Evolutionary conservation across 2,329 filamentous ascomycete species (phyloP).

Genomic region (Chrysosporium keratinophilum): DNA sequence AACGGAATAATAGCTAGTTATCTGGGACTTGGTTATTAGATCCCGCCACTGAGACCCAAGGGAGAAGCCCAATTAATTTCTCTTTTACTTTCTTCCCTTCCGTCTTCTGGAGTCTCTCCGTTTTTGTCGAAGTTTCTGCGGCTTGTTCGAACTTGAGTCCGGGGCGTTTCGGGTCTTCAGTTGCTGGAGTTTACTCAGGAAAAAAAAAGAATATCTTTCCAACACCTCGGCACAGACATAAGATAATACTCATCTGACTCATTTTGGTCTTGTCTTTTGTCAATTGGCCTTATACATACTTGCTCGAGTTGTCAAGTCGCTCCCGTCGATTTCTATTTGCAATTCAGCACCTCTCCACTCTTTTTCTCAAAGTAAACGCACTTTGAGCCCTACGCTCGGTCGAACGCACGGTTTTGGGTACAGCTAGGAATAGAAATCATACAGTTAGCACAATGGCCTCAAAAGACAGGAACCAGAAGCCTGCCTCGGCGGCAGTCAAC

Average conservation of each 20-base stretch:
- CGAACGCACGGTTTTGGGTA: no score
- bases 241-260: slow-evolving; percentile 1
- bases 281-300: slow-evolving; percentile 2
- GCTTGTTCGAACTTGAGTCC: background rate
- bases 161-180: slow-evolving; percentile 6
- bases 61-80: slow-evolving; percentile 6
- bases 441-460: slow-evolving; percentile 7
- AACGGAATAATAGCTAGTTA: background rate
- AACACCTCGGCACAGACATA: slow-evolving; percentile 3
- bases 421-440: background rate
- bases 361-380: background rate
- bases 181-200: background rate
- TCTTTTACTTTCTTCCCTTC: background rate
- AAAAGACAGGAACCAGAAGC: slow-evolving; percentile 41
- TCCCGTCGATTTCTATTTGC: background rate
- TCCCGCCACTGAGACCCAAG: slow-evolving; percentile 8
- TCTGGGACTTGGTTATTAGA: background rate
- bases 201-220: slow-evolving; percentile 2
- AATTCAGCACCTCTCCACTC: background rate
- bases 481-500: slow-evolving; percentile 78
- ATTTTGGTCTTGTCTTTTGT: background rate
- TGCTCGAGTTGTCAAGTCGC: background rate
- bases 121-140: background rate
- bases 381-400: background rate
- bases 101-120: background rate